Base-by-base conservation (phyloP, 148 eudicot species). In the Fagopyrum homotropicum region DNA sequence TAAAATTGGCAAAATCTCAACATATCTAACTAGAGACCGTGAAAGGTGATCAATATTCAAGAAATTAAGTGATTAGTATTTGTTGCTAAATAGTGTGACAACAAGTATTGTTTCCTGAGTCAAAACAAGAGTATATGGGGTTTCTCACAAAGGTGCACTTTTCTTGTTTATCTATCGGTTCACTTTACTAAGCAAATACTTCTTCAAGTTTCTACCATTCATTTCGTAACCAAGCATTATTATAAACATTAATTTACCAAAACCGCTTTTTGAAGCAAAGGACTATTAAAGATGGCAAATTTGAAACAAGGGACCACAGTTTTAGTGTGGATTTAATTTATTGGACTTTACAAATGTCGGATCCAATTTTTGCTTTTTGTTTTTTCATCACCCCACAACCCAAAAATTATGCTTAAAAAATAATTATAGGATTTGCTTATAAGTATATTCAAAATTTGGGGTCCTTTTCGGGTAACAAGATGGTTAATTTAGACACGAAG, bases 301-400 rank as follows among this genome's bases (percentile, higher is more conserved):
- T 46, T 61, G 68, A 43, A 66, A 66, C 17, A 14, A 46, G 69
- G 71, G 71, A 66, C 71, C 71, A 66, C 71, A 40, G 4, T 12
- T 35, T 35, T 30, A 6, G 69, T 30, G 69, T 63, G 35, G 69
- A 40, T 66, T 66, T 17, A 72, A 76, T 78, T 71, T 77, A 81
- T 81, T 71, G 64, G 76, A 43, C 79, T 69, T 84, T 77, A 84
- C 84, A 84, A 17, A 57, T 84, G 86, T 84, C 82, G 86, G 84
- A 84, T 66, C 77, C 56, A 82, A 75, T 75, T 81, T 48, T n/a
- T 79, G 26, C 26, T 73, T 71, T 48, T 35, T 76, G 63, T n/a
- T 77, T 55, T 71, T 26, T 35, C 40, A 35, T 35, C 40, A 48
- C 45, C 78, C 43, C 70, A 64, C 15, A 64, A 64, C n/a, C 63